Percentiles rank a stretch among this genome's conserved stretches.
Evolutionary conservation across 192 early-diverging fungal genomes (phyloP).

Genomic region (Linnemannia schmuckeri): DNA sequence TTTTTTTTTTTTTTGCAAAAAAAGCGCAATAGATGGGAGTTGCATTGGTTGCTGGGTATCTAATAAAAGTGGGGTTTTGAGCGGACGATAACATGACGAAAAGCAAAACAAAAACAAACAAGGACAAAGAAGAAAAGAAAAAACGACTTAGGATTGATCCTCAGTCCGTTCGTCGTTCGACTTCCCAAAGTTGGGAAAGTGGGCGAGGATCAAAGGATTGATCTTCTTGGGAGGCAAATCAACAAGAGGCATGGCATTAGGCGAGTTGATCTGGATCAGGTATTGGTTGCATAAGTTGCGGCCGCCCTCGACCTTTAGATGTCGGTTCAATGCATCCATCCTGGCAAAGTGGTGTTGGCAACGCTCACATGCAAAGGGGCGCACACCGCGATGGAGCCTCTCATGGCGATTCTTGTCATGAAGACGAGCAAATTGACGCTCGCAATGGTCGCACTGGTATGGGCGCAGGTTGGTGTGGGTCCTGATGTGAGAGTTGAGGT

Average conservation of each 20-base stretch:
- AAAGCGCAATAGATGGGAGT: neutral
- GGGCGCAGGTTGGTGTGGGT: slow-evolving; percentile 85
- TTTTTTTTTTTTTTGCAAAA: neutral
- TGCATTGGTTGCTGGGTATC: neutral
- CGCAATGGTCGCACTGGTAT: slow-evolving; percentile 81
- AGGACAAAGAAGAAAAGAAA: neutral
- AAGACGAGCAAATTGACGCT: slow-evolving; percentile 85
- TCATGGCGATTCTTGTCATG: slow-evolving; percentile 94
- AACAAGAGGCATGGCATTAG: slow-evolving; percentile 40
- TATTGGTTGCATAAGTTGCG: slow-evolving; percentile 52
- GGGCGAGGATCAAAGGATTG: slow-evolving; percentile 44
- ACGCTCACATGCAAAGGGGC: slow-evolving; percentile 78
- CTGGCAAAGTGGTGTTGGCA: slow-evolving; percentile 88
- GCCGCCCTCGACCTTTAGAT: slow-evolving; percentile 62
- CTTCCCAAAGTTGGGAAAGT: slow-evolving; percentile 44
- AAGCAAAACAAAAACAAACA: neutral
- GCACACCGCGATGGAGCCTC: slow-evolving; percentile 83
- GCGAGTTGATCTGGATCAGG: slow-evolving; percentile 46
- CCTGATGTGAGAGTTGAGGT: slow-evolving; percentile 80
- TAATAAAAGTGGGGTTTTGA: neutral
- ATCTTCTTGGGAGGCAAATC: slow-evolving; percentile 51
- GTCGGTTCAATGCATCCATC: slow-evolving; percentile 84
- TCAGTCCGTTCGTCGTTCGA: slow-evolving; percentile 13
- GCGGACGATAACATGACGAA: neutral
- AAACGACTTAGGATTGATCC: neutral